Base-by-base conservation (phyloP, 306 rosid species). In the Lathyrus tuberosus region DNA sequence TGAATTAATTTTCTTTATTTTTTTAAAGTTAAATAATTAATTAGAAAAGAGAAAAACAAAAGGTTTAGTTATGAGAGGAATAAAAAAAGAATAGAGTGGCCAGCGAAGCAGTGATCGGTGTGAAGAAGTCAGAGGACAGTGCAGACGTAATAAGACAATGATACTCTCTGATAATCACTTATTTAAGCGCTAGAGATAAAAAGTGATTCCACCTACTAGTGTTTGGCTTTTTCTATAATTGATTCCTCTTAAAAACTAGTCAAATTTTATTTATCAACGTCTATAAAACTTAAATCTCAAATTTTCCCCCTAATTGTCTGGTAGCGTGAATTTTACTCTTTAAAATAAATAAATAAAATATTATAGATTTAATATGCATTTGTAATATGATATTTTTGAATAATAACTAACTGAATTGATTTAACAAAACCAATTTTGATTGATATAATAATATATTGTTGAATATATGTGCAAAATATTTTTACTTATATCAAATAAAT, bases 31-130 rank as follows among this genome's bases (percentile, higher is more conserved):
- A 66, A 53, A 62, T 13, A 77, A 70, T 15, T 3, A 12, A 72
- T 28, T 24, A 49, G 49, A 18, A 53, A 35, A 2, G 8, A 35
- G 2, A 70, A 68, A 51, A 59, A 78, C 74, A 59, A 72, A 78
- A 72, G n/a, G 41, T 28, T 57, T 53, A 72, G 69, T 66, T 28
- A 10, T 47, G 31, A 52, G 57, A 12, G 17, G 78, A 49, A 17
- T 73, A 73, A 79, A 79, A 62, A 61, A 73, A 79, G 67, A 61
- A 73, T 8, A 30, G 75, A 61, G 71, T 67, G 65, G 78, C 66
- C 83, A 73, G 76, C 79, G 12, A 37, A 54, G 82, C 82, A 78
- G 72, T 71, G 73, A 70, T 56, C 71, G 20, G 3, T 10, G 43
- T 31, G 6, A 31, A 69, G 7, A 66, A 57, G 68, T 44, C 62